Evolutionary conservation across 805 yeast genomes (phyloP).

Genomic region (Starmerella gropengiesseri): DNA sequence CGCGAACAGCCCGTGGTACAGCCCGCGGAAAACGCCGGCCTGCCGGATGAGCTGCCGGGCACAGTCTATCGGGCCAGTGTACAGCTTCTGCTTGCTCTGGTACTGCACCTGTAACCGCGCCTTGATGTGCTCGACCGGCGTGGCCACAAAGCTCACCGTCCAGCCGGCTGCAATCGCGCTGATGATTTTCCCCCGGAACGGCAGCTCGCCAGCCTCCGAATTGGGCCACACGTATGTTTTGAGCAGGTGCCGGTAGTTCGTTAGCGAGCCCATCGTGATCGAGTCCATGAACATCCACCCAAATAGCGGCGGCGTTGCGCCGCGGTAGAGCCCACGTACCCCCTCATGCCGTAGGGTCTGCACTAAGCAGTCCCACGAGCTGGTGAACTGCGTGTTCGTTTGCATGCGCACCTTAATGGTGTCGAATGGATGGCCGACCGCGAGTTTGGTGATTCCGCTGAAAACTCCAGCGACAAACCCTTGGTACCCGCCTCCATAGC

Average conservation of each 20-base stretch:
- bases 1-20: constrained; percentile 71
- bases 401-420: constrained; percentile 81
- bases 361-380: constrained; percentile 69
- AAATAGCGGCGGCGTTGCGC: constrained; percentile 83
- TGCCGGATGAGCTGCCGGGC: constrained; percentile 32
- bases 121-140: constrained; percentile 83
- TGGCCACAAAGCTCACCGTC: constrained; percentile 92
- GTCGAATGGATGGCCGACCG: constrained; percentile 87
- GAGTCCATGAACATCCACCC: constrained; percentile 95
- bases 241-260: constrained; percentile 58
- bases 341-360: constrained; percentile 72
- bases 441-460: constrained; percentile 76
- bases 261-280: constrained; percentile 78
- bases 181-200: constrained; percentile 59
- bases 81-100: constrained; percentile 57
- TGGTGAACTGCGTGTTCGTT: constrained; percentile 62
- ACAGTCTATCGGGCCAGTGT: constrained; percentile 75
- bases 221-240: constrained; percentile 52
- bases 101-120: constrained; percentile 85
- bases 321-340: constrained; percentile 67
- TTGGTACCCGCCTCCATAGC: constrained; percentile 22
- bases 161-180: constrained; percentile 76
- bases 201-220: constrained; percentile 43
- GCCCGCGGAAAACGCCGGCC: constrained; percentile 53
- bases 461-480: constrained; percentile 86